Conservation (phyloP, 2,329 filamentous ascomycete genomes). For the Stagonosporopsis cucurbitacearum region DNA sequence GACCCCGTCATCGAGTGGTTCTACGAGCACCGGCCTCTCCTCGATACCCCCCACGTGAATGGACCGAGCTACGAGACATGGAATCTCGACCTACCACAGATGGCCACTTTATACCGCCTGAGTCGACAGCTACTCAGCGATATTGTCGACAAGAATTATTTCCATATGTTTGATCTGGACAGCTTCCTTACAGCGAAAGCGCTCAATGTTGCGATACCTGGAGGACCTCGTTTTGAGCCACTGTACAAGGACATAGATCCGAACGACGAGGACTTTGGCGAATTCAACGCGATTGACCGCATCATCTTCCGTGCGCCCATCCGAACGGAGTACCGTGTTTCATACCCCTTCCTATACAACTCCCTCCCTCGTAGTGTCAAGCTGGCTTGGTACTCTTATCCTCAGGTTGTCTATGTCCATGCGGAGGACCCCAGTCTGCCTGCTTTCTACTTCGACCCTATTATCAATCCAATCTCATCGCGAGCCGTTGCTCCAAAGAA, state of each 20-base stretch:
- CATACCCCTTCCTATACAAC: constrained; percentile 95
- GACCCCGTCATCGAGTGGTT: constrained; percentile 94
- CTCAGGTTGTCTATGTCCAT: constrained; percentile 88
- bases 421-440: constrained; percentile 88
- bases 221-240: constrained; percentile 94
- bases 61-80: constrained; percentile 96
- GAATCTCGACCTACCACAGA: constrained; percentile 92
- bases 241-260: constrained; percentile 98
- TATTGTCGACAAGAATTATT: constrained; percentile 94
- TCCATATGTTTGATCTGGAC: constrained; percentile 94
- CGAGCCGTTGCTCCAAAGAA: constrained; percentile 94
- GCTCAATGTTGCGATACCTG: constrained; percentile 95
- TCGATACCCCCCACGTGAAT: constrained; percentile 93
- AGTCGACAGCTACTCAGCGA: constrained; percentile 92
- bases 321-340: constrained; percentile 92
- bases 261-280: constrained; percentile 98
- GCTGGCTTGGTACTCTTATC: constrained; percentile 90
- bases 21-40: constrained; percentile 89
- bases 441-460: constrained; percentile 97
- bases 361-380: constrained; percentile 93
- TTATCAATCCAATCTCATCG: constrained; percentile 96
- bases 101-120: constrained; percentile 92
- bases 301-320: constrained; percentile 98
- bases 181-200: constrained; percentile 97
- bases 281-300: constrained; percentile 98